These are phyloP conservation scores for Sarocladium kiliense DNA, from an alignment of 2,329 filamentous ascomycete species.

Conservation along the genomic window DNA sequence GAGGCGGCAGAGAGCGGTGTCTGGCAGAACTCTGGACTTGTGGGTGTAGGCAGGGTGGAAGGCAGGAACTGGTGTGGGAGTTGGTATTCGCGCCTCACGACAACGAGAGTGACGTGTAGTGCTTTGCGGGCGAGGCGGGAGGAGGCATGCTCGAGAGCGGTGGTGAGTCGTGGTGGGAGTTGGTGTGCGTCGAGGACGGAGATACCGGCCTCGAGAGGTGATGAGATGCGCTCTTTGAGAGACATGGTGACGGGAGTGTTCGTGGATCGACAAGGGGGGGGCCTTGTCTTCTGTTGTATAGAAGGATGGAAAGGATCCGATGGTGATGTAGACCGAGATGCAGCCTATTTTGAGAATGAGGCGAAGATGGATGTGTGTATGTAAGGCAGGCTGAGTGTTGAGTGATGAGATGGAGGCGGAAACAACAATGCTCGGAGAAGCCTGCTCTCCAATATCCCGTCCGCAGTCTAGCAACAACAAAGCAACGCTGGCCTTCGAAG, in stretches of 20 bases:
- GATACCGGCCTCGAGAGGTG: conserved; percentile 57
- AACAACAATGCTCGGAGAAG: background rate
- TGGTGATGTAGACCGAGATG: background rate
- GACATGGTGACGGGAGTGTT: conserved; percentile 27
- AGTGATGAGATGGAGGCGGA: too few species aligned
- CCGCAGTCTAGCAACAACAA: background rate
- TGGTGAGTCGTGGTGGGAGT: conserved; percentile 48
- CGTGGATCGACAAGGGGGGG: too few species aligned
- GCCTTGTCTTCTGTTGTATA: background rate
- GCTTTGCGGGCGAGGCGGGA: conserved; percentile 49
- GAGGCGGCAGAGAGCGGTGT: background rate
- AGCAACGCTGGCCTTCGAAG: too few species aligned
- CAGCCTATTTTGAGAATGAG: background rate
- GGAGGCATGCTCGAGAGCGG: conserved; percentile 55
- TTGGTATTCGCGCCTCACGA: conserved; percentile 52
- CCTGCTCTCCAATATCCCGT: background rate
- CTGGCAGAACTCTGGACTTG: conserved; percentile 18
- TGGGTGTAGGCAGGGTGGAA: conserved; percentile 15
- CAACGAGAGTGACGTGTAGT: conserved; percentile 52
- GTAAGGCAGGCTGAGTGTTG: background rate
- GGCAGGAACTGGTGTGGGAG: conserved; percentile 31
- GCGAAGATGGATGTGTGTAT: background rate
- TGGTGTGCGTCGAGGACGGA: conserved; percentile 54
- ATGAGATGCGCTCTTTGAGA: conserved; percentile 54
- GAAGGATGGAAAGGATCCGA: background rate